Base-by-base conservation (phyloP, 306 rosid species). In the Dalbergia oliveri region DNA sequence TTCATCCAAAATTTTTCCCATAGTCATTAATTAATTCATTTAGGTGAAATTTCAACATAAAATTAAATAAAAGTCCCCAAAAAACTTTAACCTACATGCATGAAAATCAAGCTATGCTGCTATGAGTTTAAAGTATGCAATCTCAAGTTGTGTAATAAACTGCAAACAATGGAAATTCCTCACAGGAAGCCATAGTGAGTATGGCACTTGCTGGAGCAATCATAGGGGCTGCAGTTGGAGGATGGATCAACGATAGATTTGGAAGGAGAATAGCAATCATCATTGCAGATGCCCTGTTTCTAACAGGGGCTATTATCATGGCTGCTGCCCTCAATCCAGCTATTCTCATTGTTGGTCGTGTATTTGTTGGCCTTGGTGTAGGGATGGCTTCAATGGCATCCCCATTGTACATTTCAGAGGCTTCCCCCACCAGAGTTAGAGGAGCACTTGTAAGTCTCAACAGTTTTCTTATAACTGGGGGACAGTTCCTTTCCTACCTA, bases 381-480 rank as follows among this genome's bases (percentile, higher is more conserved):
- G 94, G 94, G 0, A 89, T 91, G 95, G 92, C 93, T 9, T 91
- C 91, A 23, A 87, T 91, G 92, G 89, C 95, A 16, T 57, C 95
- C 4, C 92, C 95, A 3, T 65, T 91, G 41, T 91, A 88, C 83
- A 91, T 91, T 41, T 88, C 95, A 0, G 95, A 91, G 69, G 89
- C 95, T 66, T 91, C 95, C 1, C 95, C 92, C 1, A 83, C 92
- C 0, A 82, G 87, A 83, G 91, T 88, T 11, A 64, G 95, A 23
- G 95, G 95, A 11, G 95, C 95, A 21, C 93, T 91, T 60, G 95
- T 91, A 1, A 84, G 95, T 44, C 87, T 86, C 19, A 91, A 91
- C 71, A 86, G 85, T 47, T 88, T 91, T 75, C 93, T 91, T 33
- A 86, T 89, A 9, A 91, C 95, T 60, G 95, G 95, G 0, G 95